Base-by-base conservation (phyloP, 345 rosid genomes). In the Corchorus capsularis region DNA sequence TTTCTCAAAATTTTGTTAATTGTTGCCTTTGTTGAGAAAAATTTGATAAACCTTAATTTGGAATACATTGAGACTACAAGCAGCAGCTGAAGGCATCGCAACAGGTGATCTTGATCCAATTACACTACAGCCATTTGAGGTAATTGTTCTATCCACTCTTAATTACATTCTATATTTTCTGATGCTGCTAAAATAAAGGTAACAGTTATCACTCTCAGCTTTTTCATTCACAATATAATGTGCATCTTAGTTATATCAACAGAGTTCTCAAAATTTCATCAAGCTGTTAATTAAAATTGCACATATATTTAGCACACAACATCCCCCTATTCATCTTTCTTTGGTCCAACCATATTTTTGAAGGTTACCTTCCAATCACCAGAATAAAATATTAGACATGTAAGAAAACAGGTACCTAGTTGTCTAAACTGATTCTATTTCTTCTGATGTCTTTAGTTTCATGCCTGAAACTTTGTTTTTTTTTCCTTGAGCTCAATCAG, bases 41-140 rank as follows among this genome's bases (percentile, higher is more conserved):
- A 32, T 73, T 20, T 49, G 76, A 54, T 65, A 60, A 65, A 34
- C 87, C 92, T 91, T 96, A 87, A 92, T 82, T 32, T 77, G 34
- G 62, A 82, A 69, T 74, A 96, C 98, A 84, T 65, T 54, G 12
- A 82, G 92, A 49, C 94, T 93, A 7, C 92, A 83, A 79, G 81
- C 83, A 82, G 83, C 92, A 80, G 98, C 95, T 56, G 89, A 85
- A 86, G 97, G 93, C 57, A 91, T 93, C 57, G 99, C 98, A 43
- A 74, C 79, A 77, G 99, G 99, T 20, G 90, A 92, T 76, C 81
- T 96, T 73, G 99, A 96, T 80, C 99, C 99, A 56, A 88, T 96
- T 82, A 91, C 97, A 47, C 88, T 86, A 79, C 61, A 79, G 83
- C 95, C 94, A 34, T 89, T 93, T 80, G 86, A 88, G 97, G 99